Evolutionary conservation across 805 yeast species (phyloP).

Genomic region (Metschnikowia peoriensis): DNA sequence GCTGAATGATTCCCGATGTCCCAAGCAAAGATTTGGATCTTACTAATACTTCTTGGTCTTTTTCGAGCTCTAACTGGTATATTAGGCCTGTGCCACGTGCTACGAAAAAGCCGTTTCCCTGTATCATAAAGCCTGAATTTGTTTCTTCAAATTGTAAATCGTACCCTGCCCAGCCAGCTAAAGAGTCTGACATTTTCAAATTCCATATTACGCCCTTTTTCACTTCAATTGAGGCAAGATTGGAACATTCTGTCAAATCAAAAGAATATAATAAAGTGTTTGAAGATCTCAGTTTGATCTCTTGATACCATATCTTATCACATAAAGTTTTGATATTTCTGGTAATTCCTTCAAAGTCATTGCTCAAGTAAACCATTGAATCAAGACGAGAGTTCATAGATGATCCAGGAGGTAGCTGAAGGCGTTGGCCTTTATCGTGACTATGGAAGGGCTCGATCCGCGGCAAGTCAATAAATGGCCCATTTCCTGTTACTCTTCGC

Average conservation of each 20-base stretch:
- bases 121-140: background rate
- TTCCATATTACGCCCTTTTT: constrained; percentile 10
- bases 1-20: background rate
- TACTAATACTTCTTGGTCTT: constrained; percentile 3
- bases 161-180: constrained; percentile 15
- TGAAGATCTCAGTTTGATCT: constrained; percentile 8
- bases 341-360: constrained; percentile 4
- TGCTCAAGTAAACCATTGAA: constrained; percentile 5
- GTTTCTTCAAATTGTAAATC: constrained; percentile 6
- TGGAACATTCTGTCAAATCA: constrained; percentile 1
- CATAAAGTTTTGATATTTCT: constrained; percentile 4
- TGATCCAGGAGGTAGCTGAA: constrained; percentile 13
- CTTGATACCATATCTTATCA: constrained; percentile 13
- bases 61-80: constrained; percentile 3
- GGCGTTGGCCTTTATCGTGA: constrained; percentile 3
- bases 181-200: background rate
- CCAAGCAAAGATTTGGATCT: constrained; percentile 1
- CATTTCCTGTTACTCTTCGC: constrained; percentile 12
- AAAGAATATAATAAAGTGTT: constrained; percentile 11
- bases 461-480: constrained; percentile 16
- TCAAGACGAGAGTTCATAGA: constrained; percentile 8
- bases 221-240: constrained; percentile 4
- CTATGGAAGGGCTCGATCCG: constrained; percentile 8
- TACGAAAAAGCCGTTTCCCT: constrained; percentile 9
- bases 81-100: constrained; percentile 7